A percentile compares a stretch with the other conserved stretches of the same genome.
Evolutionary conservation across 108 stramenopile genomes (phyloP).

Genomic region (Parietichytrium sp.): DNA sequence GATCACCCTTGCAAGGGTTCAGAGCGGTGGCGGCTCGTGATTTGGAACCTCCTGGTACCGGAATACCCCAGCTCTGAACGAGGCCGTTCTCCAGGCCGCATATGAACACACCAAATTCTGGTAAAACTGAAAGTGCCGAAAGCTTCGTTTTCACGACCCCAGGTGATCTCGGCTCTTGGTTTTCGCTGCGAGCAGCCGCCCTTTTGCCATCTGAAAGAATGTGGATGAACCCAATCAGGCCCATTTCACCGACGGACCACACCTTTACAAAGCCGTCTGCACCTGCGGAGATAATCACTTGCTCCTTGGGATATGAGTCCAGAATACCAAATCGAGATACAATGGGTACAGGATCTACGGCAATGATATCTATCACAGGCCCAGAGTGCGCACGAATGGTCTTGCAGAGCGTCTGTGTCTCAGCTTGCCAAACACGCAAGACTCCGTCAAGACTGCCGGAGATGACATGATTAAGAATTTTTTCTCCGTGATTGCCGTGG

Average conservation of each 20-base stretch:
- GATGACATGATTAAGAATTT: background rate
- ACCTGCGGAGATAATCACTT: background rate
- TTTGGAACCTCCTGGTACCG: too few species aligned
- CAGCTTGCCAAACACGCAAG: conserved; percentile 27
- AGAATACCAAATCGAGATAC: background rate
- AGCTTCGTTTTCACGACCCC: too few species aligned
- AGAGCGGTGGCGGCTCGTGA: background rate
- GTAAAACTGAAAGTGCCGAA: background rate
- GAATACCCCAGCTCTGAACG: background rate
- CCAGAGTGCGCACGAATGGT: background rate
- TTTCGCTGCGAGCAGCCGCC: too few species aligned
- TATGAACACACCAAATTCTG: background rate
- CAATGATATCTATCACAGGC: background rate
- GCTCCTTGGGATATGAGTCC: background rate
- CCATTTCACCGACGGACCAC: background rate
- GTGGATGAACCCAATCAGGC: background rate
- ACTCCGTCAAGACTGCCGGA: background rate
- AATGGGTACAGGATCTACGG: background rate
- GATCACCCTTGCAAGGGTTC: background rate
- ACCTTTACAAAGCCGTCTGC: background rate
- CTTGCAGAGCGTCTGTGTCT: background rate
- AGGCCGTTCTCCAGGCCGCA: conserved; percentile 3
- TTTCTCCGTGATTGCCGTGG: too few species aligned
- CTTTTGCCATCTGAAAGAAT: too few species aligned
- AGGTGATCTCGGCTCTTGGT: too few species aligned